Evolutionary conservation across 2,329 filamentous ascomycete species (phyloP).

Genomic region (Alternaria rosae): DNA sequence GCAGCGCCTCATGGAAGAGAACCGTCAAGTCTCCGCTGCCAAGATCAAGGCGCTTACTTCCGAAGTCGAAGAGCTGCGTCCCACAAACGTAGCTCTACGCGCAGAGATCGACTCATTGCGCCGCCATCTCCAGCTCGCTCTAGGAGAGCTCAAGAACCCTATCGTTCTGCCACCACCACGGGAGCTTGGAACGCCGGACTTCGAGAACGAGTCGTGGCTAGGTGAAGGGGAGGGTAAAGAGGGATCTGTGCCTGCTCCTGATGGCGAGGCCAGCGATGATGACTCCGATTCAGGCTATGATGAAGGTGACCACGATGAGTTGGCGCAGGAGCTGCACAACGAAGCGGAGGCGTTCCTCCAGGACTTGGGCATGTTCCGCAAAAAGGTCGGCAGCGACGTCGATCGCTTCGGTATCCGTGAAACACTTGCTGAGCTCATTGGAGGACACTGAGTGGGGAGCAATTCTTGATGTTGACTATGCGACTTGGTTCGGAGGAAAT

Average conservation of each 20-base stretch:
- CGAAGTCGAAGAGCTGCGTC: constrained; percentile 59
- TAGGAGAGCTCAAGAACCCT: constrained; percentile 88
- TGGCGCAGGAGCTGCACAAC: constrained; percentile 74
- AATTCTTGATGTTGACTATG: neutral
- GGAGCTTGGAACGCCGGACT: constrained; percentile 34
- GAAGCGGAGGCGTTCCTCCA: constrained; percentile 84
- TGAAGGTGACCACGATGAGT: constrained; percentile 63
- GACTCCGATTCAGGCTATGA: constrained; percentile 63
- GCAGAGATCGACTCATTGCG: constrained; percentile 84
- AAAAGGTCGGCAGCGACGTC: constrained; percentile 86
- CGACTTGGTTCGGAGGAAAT: neutral
- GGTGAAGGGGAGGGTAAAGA: constrained; percentile 37
- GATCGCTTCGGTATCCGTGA: constrained; percentile 61
- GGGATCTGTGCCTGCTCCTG: constrained; percentile 30
- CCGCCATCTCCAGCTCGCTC: constrained; percentile 84
- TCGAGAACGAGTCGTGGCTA: constrained; percentile 45
- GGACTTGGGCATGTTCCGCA: constrained; percentile 80
- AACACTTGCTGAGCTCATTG: constrained; percentile 29
- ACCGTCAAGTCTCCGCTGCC: constrained; percentile 85
- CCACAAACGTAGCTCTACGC: constrained; percentile 64
- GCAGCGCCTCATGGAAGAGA: constrained; percentile 97
- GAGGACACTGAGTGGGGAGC: neutral
- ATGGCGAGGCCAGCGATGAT: constrained; percentile 46
- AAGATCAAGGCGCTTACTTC: constrained; percentile 83
- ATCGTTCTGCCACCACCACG: constrained; percentile 67